Percentiles rank a stretch among this genome's conserved stretches.
Evolutionary conservation across 345 rosid genomes (phyloP).

Genomic region (Adansonia digitata): DNA sequence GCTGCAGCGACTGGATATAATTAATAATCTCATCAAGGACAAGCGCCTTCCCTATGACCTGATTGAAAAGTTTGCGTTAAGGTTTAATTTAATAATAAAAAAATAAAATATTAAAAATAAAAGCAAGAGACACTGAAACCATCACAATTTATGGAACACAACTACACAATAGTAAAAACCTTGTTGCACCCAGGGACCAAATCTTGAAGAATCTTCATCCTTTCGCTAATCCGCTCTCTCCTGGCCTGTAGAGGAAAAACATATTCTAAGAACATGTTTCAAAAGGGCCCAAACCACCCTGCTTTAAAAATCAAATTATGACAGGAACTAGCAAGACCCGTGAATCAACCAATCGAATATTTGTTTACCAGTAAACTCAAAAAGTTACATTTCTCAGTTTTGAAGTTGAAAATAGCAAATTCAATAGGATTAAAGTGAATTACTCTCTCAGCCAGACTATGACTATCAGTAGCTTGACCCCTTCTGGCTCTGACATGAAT

Average conservation of each 20-base stretch:
- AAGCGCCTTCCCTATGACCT: slow-evolving; percentile 96
- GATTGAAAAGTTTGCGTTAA: slow-evolving; percentile 8
- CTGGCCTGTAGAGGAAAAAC: background rate
- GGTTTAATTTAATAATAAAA: background rate
- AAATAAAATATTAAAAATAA: background rate
- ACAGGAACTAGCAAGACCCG: background rate
- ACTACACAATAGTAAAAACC: background rate
- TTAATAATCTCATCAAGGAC: slow-evolving; percentile 98
- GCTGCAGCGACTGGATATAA: slow-evolving; percentile 87
- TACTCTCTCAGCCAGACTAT: slow-evolving; percentile 98
- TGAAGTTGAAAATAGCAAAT: background rate
- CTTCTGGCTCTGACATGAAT: slow-evolving; percentile 98
- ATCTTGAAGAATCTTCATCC: slow-evolving; percentile 6
- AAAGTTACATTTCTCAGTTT: background rate
- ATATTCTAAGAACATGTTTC: background rate
- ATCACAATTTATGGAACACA: background rate
- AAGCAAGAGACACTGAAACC: background rate
- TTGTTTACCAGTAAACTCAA: background rate
- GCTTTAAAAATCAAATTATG: background rate
- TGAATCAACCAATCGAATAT: background rate
- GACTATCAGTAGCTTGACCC: slow-evolving; percentile 98
- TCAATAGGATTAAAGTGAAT: slow-evolving; percentile 20
- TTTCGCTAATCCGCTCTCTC: background rate
- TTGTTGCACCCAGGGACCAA: slow-evolving; percentile 5
- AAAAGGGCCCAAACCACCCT: background rate